Conservation (phyloP, 106 monocot species). For the Phalaenopsis equestris region DNA sequence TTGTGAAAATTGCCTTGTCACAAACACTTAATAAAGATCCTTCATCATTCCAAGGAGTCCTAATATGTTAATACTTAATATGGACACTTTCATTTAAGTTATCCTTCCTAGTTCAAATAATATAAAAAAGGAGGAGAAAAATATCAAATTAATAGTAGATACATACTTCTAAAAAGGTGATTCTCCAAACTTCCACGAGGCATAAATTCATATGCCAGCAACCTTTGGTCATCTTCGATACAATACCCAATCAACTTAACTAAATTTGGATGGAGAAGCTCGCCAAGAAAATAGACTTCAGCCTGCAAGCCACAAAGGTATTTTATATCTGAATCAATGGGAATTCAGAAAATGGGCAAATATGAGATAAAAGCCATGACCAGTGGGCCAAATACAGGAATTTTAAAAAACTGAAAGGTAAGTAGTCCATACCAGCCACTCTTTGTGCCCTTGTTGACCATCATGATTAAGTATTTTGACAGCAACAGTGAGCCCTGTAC, state of each 20-base stretch:
- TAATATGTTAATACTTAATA: background rate
- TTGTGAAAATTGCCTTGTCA: too few relatives aligned
- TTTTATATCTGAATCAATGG: background rate
- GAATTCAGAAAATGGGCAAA: background rate
- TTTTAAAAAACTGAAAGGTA: background rate
- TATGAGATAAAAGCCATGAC: too few relatives aligned
- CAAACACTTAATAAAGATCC: background rate
- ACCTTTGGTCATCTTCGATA: constrained; percentile 37
- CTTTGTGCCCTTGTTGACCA: constrained; percentile 42
- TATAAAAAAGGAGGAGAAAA: background rate
- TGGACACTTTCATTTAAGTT: background rate
- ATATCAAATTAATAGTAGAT: background rate
- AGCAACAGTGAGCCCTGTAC: constrained; percentile 42
- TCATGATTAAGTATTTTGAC: constrained; percentile 39
- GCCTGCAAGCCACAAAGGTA: constrained; percentile 18
- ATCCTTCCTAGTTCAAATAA: background rate
- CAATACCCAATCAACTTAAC: constrained; percentile 41
- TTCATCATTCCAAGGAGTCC: background rate
- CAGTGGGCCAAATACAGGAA: too few relatives aligned
- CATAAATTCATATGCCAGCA: constrained; percentile 37
- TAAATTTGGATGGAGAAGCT: constrained; percentile 38
- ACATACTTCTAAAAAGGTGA: constrained; percentile 39
- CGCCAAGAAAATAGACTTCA: constrained; percentile 46
- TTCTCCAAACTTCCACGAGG: constrained; percentile 44
- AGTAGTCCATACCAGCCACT: constrained; percentile 31